Base-by-base conservation (phyloP, 352 stramenopile genomes). In the Phytophthora fragariaefolia region DNA sequence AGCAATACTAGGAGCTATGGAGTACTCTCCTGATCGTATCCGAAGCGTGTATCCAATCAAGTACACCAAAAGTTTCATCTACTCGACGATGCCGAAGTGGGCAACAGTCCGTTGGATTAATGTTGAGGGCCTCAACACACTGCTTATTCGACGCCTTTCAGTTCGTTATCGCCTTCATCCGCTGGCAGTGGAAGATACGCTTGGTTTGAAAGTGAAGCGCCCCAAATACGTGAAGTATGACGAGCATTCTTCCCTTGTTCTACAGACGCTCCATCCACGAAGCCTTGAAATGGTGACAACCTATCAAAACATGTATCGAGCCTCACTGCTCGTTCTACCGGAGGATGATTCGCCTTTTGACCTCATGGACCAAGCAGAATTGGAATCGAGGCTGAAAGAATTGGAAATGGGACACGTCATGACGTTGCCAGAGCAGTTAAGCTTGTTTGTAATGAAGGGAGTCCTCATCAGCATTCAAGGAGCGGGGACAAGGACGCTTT, bases 151-250 rank as follows among this genome's bases (percentile, higher is more conserved):
- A 0, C 71, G 82, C 0, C 66, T 94, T 38, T 86, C 84, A 0
- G 86, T 94, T n/a, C 84, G 85, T 36, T 89, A 94, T 47, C 77
- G 85, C 17, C 61, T 94, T 28, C 85, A 94, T 22, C 84, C 85
- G 7, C 67, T 94, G 3, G 85, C 85, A 0, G 79, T 94, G 82
- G 40, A 47, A 47, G 40, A 92, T 32, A 79, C 73, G 1, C 66
- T 94, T 12, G 83, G 90, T 20, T 52, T 91, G 1, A 77, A 86
- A n/a, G 69, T 71, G 6, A 78, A 89, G 50, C 74, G 86, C 0
- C 83, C 82, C n/a, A 94, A 94, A 67, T 90, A 90, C 60, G 86
- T 92, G 26, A 75, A 80, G 48, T 94, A 91, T 72, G 82, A 93
- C 18, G 86, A 90, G 26, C 86, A 94, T 62, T 79, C 79, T 53